Conservation (phyloP, 1,284 basidiomycete genomes). For the Ustilago trichophora region DNA sequence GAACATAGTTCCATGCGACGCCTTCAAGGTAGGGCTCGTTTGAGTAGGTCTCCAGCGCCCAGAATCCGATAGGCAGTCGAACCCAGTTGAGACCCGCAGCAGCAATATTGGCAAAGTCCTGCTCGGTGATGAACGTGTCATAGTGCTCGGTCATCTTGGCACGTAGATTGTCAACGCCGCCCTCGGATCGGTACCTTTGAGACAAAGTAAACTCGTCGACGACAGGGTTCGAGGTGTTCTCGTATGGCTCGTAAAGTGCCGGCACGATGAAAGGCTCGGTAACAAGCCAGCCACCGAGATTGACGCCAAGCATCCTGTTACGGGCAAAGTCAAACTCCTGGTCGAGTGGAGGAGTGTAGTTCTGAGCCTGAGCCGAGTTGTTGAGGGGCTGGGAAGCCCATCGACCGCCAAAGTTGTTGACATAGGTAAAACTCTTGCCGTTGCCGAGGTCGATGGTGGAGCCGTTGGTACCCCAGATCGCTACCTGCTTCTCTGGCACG, state of each 20-base stretch:
- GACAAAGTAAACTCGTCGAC: conserved; percentile 86
- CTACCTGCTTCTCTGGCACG: conserved; percentile 4
- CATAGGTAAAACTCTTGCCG: conserved; percentile 57
- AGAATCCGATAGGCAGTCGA: conserved; percentile 87
- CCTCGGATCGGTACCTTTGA: conserved; percentile 28
- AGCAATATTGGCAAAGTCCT: conserved; percentile 76
- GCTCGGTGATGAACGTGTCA: conserved; percentile 83
- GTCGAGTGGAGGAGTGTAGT: conserved; percentile 74
- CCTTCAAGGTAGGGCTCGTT: conserved; percentile 88
- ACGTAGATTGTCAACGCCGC: conserved; percentile 72
- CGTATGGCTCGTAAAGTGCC: conserved; percentile 69
- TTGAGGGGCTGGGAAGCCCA: conserved; percentile 75
- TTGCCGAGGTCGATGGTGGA: conserved; percentile 51
- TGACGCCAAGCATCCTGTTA: conserved; percentile 59
- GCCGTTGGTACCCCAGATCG: conserved; percentile 45
- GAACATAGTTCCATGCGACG: conserved; percentile 73
- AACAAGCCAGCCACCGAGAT: conserved; percentile 64
- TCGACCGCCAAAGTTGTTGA: conserved; percentile 61
- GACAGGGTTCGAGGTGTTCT: conserved; percentile 51
- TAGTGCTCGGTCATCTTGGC: conserved; percentile 72
- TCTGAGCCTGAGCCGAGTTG: conserved; percentile 76
- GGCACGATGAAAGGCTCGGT: conserved; percentile 63
- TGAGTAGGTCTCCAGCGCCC: conserved; percentile 83
- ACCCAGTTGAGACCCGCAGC: conserved; percentile 73
- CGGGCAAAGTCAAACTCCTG: conserved; percentile 53